Percentiles rank a stretch among this genome's conserved stretches.
Conservation (phyloP, 768 basidiomycete genomes). For the Bullera alba region DNA sequence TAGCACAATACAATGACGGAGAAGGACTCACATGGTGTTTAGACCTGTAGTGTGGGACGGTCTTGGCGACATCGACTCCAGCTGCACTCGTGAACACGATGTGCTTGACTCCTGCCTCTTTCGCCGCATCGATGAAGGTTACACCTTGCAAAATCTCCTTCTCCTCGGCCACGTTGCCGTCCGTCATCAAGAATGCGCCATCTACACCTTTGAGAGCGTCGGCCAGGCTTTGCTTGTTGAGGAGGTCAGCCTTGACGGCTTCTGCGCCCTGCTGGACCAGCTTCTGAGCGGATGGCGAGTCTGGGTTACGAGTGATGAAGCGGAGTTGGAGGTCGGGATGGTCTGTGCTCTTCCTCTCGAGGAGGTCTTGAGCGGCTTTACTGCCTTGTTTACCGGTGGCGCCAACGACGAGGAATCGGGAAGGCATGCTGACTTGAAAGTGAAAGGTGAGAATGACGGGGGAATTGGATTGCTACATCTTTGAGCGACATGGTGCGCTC, state of each 20-base stretch:
- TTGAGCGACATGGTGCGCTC: too few species aligned
- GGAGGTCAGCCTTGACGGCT: constrained; percentile 26
- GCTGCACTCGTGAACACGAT: constrained; percentile 45
- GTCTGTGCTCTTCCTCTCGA: background rate
- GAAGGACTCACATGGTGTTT: constrained; percentile 31
- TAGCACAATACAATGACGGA: constrained; percentile 4
- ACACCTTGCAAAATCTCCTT: constrained; percentile 45
- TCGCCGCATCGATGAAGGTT: constrained; percentile 44
- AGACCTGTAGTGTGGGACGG: constrained; percentile 37
- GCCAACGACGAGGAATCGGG: constrained; percentile 15
- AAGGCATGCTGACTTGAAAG: too few species aligned
- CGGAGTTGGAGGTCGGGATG: constrained; percentile 8
- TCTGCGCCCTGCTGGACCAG: constrained; percentile 20
- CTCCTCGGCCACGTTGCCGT: constrained; percentile 3
- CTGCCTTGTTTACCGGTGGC: constrained; percentile 19
- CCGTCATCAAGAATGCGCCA: constrained; percentile 31
- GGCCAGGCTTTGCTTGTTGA: constrained; percentile 7
- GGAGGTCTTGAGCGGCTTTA: constrained; percentile 1
- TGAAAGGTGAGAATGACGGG: too few species aligned
- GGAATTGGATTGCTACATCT: too few species aligned
- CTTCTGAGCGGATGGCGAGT: constrained; percentile 13
- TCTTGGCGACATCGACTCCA: constrained; percentile 15
- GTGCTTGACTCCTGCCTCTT: constrained; percentile 42
- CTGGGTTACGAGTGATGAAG: constrained; percentile 31
- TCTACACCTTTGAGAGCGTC: constrained; percentile 21